Evolutionary conservation across 345 rosid species (phyloP).

Genomic region (Camelina laxa): DNA sequence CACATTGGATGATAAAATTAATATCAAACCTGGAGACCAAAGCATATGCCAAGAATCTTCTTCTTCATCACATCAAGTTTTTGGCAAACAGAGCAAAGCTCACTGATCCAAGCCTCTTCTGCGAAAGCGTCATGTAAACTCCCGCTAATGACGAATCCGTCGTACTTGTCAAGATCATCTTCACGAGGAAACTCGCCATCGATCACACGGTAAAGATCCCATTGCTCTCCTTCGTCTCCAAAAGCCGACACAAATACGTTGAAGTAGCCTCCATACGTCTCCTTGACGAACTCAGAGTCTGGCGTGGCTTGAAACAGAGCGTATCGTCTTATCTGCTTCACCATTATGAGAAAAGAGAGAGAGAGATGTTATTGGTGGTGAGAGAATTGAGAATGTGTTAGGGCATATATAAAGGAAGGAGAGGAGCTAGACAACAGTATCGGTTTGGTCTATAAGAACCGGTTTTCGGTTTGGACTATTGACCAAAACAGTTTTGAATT

Average conservation of each 20-base stretch:
- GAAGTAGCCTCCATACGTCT: slow-evolving; percentile 73
- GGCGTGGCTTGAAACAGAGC: slow-evolving; percentile 62
- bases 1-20: background rate
- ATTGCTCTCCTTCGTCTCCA: slow-evolving; percentile 68
- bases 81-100: slow-evolving; percentile 60
- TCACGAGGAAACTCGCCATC: slow-evolving; percentile 75
- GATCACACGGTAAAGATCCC: slow-evolving; percentile 72
- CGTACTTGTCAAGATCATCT: slow-evolving; percentile 55
- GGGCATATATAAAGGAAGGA: background rate
- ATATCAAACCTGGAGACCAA: slow-evolving; percentile 79
- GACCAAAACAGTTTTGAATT: background rate
- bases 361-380: background rate
- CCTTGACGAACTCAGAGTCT: slow-evolving; percentile 71
- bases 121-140: slow-evolving; percentile 79
- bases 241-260: slow-evolving; percentile 68
- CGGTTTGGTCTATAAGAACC: background rate
- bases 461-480: background rate
- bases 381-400: background rate
- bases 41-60: slow-evolving; percentile 82
- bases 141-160: slow-evolving; percentile 76
- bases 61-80: slow-evolving; percentile 70
- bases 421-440: slow-evolving; percentile 1
- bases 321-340: slow-evolving; percentile 41
- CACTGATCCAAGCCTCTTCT: slow-evolving; percentile 67
- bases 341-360: slow-evolving; percentile 8